Base-by-base conservation (phyloP, 805 yeast species). In the Ogataea wickerhamii region DNA sequence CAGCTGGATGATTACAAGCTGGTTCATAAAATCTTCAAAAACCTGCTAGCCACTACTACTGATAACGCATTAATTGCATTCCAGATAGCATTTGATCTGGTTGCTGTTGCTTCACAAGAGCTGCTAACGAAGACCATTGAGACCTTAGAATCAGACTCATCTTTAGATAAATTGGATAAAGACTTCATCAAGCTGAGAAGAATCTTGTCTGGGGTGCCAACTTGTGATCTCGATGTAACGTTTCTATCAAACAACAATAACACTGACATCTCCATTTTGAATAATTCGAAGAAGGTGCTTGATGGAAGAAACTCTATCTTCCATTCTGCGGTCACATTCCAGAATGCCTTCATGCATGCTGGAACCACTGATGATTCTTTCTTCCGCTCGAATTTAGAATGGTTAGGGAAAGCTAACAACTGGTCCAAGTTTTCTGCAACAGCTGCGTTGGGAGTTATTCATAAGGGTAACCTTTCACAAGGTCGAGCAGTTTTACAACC, bases 381-480 rank as follows among this genome's bases (percentile, higher is more conserved):
- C 56, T 84, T 91, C 65, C 76, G 96, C 60, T 76, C 82, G 30
- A 93, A 93, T 58, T 70, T 88, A 55, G 96, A 91, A 54, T 93
- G 98, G 97, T 71, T 93, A 49, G 94, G 95, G 30, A 87, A 88
- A 64, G 97, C 98, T n/a, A 82, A 91, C 32, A 88, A 91, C 63
- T 93, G 98, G 98, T 88, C 97, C 5, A 93, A 91, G 59, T 93
- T 93, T 61, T 80, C 96, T 0, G 97, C 98, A 2, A 91, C 98
- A 11, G 98, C 98, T 6, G 97, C 98, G 11, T 69, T 93, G 44
- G 98, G 98, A 58, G 98, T 91, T 21, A 89, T 93, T 50, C 98
- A 93, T 61, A 85, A 83, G 56, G 98, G 98, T 37, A 91, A 91
- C 61, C 71, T 93, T 41, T 76, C 95, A 0, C 95, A 88, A 58